phyloP scores from a whole-genome alignment of 495 filamentous ascomycete genomes.

The Aspergillus funiculosus region DNA sequence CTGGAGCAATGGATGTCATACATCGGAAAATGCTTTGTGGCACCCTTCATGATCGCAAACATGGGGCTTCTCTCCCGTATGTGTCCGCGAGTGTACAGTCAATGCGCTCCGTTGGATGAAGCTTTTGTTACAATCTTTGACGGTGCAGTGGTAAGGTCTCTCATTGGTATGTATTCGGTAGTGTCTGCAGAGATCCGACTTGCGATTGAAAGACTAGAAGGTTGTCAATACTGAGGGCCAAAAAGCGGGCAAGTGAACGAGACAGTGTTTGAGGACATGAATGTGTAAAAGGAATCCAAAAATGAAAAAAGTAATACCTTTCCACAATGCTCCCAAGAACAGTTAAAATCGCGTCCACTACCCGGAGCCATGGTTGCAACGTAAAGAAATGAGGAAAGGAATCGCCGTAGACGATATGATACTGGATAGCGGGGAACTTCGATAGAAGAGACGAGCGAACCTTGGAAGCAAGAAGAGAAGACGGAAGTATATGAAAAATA shows the following conservation, averaged over 20 bases:
- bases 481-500: slow-evolving; percentile 3
- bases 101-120: slow-evolving; percentile 88
- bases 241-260: background rate
- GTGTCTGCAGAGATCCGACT: slow-evolving; percentile 84
- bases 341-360: slow-evolving; percentile 43
- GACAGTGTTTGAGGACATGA: no score
- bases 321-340: slow-evolving; percentile 43
- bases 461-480: no score
- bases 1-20: slow-evolving; percentile 37
- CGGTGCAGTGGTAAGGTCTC: slow-evolving; percentile 68
- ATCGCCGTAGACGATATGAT: slow-evolving; percentile 13
- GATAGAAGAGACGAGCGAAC: no score
- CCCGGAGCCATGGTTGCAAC: slow-evolving; percentile 39
- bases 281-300: no score
- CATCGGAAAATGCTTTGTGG: slow-evolving; percentile 81
- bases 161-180: slow-evolving; percentile 90
- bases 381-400: slow-evolving; percentile 12
- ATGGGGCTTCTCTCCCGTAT: slow-evolving; percentile 88
- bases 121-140: slow-evolving; percentile 70
- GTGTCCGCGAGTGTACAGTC: slow-evolving; percentile 79
- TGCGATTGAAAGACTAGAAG: slow-evolving; percentile 80
- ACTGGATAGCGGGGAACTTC: slow-evolving; percentile 8
- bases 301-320: slow-evolving; percentile 31
- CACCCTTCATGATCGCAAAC: slow-evolving; percentile 75
- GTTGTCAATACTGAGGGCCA: background rate